Base-by-base conservation (phyloP, 352 stramenopile genomes). In the Pythium biforme region DNA sequence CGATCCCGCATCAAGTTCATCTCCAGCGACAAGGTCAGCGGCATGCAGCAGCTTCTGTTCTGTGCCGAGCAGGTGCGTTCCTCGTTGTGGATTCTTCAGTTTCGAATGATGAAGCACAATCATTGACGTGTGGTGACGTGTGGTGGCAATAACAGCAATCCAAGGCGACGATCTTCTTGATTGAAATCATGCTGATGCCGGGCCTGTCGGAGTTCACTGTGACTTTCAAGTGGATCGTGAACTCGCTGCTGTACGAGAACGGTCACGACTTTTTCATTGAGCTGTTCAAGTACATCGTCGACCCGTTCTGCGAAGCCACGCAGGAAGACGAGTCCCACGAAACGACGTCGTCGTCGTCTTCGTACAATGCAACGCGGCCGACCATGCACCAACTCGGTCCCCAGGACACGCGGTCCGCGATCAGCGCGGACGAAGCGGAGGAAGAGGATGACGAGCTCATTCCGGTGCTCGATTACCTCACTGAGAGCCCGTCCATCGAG, bases 181-280 rank as follows among this genome's bases (percentile, higher is more conserved):
- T 89, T 3, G 83, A 94, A 50, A 77, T 96, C 39, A 78, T 79
- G 45, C 66, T 94, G 17, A 90, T 93, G 73, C 83, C 86, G 2
- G 84, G 83, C 8, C 72, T 90, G 22, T 75, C 78, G 3, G 87
- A 94, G 41, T 81, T 94, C 70, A 92, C 82, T 1, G 81, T 91
- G 48, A 94, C 87, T 19, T 73, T 94, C 47, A 96, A 96, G 71
- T 94, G 87, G 82, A 90, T 96, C 69, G 85, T 94, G 46, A 90
- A 92, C 58, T 92, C 83, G 40, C 51, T 96, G 50, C 63, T 94
- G 34, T 94, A 94, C 63, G 83, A 88, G 66, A 93, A 94, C 61
- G 84, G 82, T 8, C 87, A 96, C 62, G 53, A 88, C 49, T 74
- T 88, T 27, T 90, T 94, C 51, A 89, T 91, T 64, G 71, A 93